Percentiles rank a stretch among this genome's conserved stretches.
Evolutionary conservation across 164 flowering plant genomes (phyloP).

Genomic region (Annona cherimola): DNA sequence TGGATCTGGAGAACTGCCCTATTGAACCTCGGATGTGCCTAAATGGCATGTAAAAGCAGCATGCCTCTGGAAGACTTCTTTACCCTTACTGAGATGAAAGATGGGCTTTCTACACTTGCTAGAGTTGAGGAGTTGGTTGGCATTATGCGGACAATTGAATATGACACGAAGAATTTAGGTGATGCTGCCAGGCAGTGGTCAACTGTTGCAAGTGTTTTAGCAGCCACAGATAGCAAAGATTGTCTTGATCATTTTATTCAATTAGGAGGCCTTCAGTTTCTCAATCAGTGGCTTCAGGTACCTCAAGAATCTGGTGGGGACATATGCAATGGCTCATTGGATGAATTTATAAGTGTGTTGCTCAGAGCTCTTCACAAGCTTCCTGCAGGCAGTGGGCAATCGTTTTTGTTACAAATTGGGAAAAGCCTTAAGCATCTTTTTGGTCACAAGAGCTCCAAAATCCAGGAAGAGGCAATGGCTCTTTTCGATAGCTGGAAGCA

Average conservation of each 20-base stretch:
- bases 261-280: conserved; percentile 59
- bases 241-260: conserved; percentile 75
- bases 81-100: conserved; percentile 77
- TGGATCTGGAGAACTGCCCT: background rate
- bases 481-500: conserved; percentile 52
- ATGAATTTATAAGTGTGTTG: conserved; percentile 54
- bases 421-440: conserved; percentile 50
- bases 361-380: conserved; percentile 68
- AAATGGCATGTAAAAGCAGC: conserved; percentile 25
- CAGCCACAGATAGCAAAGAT: conserved; percentile 60
- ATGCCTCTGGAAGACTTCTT: conserved; percentile 88
- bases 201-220: conserved; percentile 69
- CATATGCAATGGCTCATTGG: conserved; percentile 40
- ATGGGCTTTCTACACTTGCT: conserved; percentile 65
- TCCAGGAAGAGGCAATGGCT: conserved; percentile 55
- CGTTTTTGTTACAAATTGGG: conserved; percentile 50
- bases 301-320: conserved; percentile 42
- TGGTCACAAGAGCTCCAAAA: conserved; percentile 40
- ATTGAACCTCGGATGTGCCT: conserved; percentile 18
- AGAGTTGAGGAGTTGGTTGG: conserved; percentile 72
- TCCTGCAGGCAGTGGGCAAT: conserved; percentile 37
- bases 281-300: conserved; percentile 73
- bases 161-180: conserved; percentile 41
- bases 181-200: conserved; percentile 83
- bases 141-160: conserved; percentile 55